Conservation (phyloP, 805 yeast species). For the Saccharomycopsis oosterbeekiorum region DNA sequence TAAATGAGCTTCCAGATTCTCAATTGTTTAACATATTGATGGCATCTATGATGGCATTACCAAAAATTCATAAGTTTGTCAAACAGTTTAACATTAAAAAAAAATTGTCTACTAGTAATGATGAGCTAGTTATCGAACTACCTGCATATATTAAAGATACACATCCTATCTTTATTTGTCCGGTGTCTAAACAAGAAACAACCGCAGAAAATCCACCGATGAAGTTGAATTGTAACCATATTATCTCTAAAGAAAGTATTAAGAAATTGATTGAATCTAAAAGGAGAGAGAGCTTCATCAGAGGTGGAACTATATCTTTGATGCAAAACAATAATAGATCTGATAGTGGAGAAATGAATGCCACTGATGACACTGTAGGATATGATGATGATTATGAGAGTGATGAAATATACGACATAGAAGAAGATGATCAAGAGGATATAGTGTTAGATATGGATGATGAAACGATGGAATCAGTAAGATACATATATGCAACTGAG, state of each 20-base stretch:
- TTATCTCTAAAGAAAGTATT: constrained; percentile 46
- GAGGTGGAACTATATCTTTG: constrained; percentile 6
- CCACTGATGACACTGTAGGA: constrained; percentile 4
- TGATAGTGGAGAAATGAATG: not conserved
- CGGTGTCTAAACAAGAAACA: constrained; percentile 58
- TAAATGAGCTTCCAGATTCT: not conserved
- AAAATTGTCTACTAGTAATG: constrained; percentile 19
- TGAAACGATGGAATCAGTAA: not conserved
- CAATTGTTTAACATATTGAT: not conserved
- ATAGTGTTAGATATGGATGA: constrained; percentile 2
- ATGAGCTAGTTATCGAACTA: constrained; percentile 49
- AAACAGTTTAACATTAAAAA: not conserved
- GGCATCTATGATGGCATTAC: not conserved
- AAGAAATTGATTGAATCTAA: constrained; percentile 32
- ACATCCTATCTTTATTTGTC: constrained; percentile 64
- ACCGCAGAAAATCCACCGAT: constrained; percentile 54
- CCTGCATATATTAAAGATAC: constrained; percentile 41
- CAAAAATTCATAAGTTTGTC: not conserved
- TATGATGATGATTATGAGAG: not conserved
- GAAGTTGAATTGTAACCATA: constrained; percentile 54
- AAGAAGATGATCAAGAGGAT: not conserved
- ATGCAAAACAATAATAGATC: not conserved
- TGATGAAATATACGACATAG: not conserved
- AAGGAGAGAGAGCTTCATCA: not conserved
- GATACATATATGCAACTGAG: not conserved